Percentiles rank a stretch among this genome's conserved stretches.
Conservation (phyloP, 2,329 filamentous ascomycete genomes). For the Nemania diffusa region DNA sequence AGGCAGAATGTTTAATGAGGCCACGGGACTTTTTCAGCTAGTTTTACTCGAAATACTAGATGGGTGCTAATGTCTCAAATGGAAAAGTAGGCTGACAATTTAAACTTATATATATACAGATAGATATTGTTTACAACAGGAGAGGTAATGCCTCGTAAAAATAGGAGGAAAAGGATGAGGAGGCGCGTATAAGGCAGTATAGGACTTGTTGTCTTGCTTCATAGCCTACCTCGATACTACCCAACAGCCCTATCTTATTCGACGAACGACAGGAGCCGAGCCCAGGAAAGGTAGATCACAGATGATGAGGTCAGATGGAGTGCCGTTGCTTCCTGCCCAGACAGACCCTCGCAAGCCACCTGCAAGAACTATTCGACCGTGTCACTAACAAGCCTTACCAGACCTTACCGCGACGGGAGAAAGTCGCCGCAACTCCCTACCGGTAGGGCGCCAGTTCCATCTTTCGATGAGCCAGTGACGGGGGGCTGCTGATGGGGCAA, state of each 20-base stretch:
- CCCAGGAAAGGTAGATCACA: slow-evolving; percentile 17
- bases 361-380: not conserved
- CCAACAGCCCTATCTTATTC: not conserved
- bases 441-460: not conserved
- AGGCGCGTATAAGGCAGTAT: not conserved
- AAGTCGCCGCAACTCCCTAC: not conserved
- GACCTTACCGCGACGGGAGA: not conserved
- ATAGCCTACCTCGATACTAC: slow-evolving; percentile 9
- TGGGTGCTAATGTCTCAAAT: not conserved
- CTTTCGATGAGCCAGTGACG: not conserved
- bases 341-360: slow-evolving; percentile 5
- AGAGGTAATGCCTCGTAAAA: not conserved
- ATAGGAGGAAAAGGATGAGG: not conserved
- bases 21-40: slow-evolving; percentile 21
- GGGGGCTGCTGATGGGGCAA: not conserved
- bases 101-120: not conserved
- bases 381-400: not conserved
- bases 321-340: slow-evolving; percentile 17
- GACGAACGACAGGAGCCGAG: slow-evolving; percentile 6
- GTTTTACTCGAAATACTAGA: not conserved
- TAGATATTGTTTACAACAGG: not conserved
- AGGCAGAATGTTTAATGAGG: slow-evolving; percentile 5
- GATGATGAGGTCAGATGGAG: slow-evolving; percentile 33
- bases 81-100: not conserved
- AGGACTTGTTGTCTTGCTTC: slow-evolving; percentile 13